phyloP scores from a whole-genome alignment of 805 yeast species.

The Nakazawaea laoshanensis region DNA sequence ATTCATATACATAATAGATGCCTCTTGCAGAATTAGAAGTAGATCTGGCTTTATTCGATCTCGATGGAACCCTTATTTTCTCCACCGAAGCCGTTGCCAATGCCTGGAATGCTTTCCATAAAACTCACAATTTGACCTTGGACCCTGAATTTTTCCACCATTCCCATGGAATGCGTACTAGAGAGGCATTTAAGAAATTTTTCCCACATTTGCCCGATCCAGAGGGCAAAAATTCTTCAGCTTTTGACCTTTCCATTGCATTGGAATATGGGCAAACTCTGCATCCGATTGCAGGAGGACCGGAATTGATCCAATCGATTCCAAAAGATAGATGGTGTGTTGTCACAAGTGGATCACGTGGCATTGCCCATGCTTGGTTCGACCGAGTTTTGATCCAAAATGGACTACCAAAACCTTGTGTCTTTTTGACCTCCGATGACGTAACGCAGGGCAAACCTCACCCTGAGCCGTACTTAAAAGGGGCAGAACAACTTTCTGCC shows the following conservation, averaged over 20 bases:
- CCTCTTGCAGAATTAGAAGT: constrained; percentile 8
- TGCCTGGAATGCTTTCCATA: constrained; percentile 71
- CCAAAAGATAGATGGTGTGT: constrained; percentile 71
- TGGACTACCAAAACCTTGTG: constrained; percentile 43
- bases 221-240: constrained; percentile 45
- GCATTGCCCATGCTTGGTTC: constrained; percentile 75
- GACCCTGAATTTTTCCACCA: constrained; percentile 64
- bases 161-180: constrained; percentile 79
- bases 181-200: constrained; percentile 64
- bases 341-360: constrained; percentile 76
- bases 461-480: constrained; percentile 72
- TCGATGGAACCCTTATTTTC: constrained; percentile 81
- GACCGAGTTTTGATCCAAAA: constrained; percentile 45
- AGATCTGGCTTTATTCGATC: constrained; percentile 52
- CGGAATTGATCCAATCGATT: constrained; percentile 48
- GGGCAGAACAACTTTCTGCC: constrained; percentile 35
- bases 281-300: constrained; percentile 69
- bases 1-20: constrained; percentile 4
- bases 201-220: constrained; percentile 66
- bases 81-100: constrained; percentile 77
- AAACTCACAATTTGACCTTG: constrained; percentile 56
- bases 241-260: constrained; percentile 60
- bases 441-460: constrained; percentile 78
- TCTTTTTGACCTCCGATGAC: constrained; percentile 75
- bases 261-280: constrained; percentile 66